Percentiles rank a stretch among this genome's conserved stretches.
These are phyloP conservation scores for Elongisporangium anandrum DNA, from an alignment of 352 stramenopile species.

Conservation along the genomic window DNA sequence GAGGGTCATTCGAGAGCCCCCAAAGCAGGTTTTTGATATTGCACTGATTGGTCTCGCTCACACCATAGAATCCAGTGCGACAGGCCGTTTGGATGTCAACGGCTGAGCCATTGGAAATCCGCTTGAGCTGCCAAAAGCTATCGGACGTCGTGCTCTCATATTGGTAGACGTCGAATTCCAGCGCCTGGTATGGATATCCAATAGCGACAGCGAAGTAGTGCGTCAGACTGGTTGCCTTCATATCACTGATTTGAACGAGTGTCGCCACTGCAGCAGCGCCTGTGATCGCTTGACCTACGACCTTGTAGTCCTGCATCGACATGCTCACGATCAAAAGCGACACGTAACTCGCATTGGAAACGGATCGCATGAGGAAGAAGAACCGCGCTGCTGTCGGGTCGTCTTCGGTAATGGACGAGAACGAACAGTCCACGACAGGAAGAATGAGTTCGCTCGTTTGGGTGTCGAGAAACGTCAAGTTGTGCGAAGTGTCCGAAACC, in stretches of 20 bases:
- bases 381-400: constrained; percentile 15
- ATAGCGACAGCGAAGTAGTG: constrained; percentile 21
- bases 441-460: constrained; percentile 30
- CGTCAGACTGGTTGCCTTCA: constrained; percentile 12
- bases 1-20: constrained; percentile 11
- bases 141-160: constrained; percentile 13
- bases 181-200: constrained; percentile 26
- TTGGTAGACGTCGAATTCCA: constrained; percentile 25
- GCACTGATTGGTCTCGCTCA: constrained; percentile 13
- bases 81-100: constrained; percentile 21
- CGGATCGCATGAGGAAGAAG: constrained; percentile 25
- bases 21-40: constrained; percentile 24
- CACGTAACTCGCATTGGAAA: constrained; percentile 11
- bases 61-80: constrained; percentile 24
- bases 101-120: constrained; percentile 8
- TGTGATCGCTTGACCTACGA: constrained; percentile 10
- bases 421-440: constrained; percentile 40
- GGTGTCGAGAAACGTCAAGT: constrained; percentile 17
- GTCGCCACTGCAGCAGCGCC: constrained; percentile 22
- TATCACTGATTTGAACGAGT: constrained; percentile 19
- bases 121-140: constrained; percentile 17
- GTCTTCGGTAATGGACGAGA: constrained; percentile 12
- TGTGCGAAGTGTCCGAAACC: constrained; percentile 24
- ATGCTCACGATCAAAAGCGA: constrained; percentile 20
- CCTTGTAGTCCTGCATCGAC: constrained; percentile 26